These are phyloP conservation scores for Yarrowia porcina DNA, from an alignment of 805 yeast species.

Conservation along the genomic window DNA sequence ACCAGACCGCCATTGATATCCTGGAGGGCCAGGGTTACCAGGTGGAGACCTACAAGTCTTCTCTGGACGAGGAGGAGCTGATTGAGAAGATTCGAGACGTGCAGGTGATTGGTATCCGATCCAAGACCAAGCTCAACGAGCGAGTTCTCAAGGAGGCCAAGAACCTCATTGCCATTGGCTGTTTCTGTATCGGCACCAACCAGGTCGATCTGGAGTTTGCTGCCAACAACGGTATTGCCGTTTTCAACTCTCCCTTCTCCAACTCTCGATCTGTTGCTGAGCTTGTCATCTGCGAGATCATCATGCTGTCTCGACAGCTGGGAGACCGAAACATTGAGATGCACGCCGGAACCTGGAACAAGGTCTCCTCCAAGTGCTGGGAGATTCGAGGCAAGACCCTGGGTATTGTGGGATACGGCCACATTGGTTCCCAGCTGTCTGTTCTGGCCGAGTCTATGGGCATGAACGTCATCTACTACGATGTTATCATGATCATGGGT, in stretches of 20 bases:
- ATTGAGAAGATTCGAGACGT: slow-evolving; percentile 90
- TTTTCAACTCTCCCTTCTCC: slow-evolving; percentile 97
- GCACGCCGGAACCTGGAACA: slow-evolving; percentile 97
- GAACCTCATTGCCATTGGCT: slow-evolving; percentile 86
- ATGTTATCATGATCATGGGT: slow-evolving; percentile 88
- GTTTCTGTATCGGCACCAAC: slow-evolving; percentile 99
- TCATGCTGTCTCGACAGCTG: slow-evolving; percentile 89
- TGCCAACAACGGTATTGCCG: slow-evolving; percentile 90
- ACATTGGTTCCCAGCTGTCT: slow-evolving; percentile 94
- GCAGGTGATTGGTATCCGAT: slow-evolving; percentile 97
- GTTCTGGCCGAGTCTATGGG: slow-evolving; percentile 98
- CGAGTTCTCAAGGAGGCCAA: slow-evolving; percentile 79
- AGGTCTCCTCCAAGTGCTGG: slow-evolving; percentile 93
- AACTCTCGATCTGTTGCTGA: slow-evolving; percentile 99
- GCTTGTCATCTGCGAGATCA: slow-evolving; percentile 91
- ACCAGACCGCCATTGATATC: slow-evolving; percentile 84
- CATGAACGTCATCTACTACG: slow-evolving; percentile 93
- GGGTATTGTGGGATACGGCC: slow-evolving; percentile 97
- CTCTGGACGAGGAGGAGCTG: slow-evolving; percentile 87
- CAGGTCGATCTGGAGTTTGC: slow-evolving; percentile 93
- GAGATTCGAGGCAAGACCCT: slow-evolving; percentile 98
- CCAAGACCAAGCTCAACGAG: slow-evolving; percentile 86
- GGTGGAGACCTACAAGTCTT: slow-evolving; percentile 87
- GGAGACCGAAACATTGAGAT: slow-evolving; percentile 95
- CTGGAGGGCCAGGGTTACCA: slow-evolving; percentile 91